Percentiles rank a stretch among this genome's conserved stretches.
These are phyloP conservation scores for Amaranthus palmeri DNA, from an alignment of 148 eudicot genomes.

Conservation along the genomic window DNA sequence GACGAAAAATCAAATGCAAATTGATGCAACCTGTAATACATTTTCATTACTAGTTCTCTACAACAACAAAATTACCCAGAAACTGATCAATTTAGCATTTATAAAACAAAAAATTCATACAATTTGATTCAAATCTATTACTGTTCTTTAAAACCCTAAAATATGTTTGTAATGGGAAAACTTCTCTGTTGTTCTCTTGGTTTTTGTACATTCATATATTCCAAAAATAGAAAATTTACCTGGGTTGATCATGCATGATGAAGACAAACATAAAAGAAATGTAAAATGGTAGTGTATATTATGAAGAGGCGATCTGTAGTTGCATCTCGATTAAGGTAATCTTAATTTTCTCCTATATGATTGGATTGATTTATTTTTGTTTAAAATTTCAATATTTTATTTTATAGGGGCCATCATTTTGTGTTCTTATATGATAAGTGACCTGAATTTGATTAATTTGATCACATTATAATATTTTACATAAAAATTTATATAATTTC, in stretches of 20 bases:
- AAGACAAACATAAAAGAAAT: neutral
- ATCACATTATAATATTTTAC: neutral
- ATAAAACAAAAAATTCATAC: neutral
- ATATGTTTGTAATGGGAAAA: no score
- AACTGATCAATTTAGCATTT: no score
- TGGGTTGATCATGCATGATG: constrained; percentile 18
- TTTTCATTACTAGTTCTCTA: no score
- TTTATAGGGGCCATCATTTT: constrained; percentile 9
- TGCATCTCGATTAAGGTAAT: constrained; percentile 18
- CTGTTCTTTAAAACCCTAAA: neutral
- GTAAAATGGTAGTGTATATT: neutral
- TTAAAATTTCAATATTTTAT: constrained; percentile 3
- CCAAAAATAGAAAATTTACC: neutral
- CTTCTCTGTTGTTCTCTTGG: neutral
- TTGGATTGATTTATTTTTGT: neutral
- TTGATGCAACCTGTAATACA: neutral
- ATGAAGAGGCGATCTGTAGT: constrained; percentile 9
- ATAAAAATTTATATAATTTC: neutral
- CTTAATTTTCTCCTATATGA: neutral
- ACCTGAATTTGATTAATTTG: constrained; percentile 9
- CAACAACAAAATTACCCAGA: no score
- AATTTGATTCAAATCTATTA: neutral
- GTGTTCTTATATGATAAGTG: constrained; percentile 11
- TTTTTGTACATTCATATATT: neutral
- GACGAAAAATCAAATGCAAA: neutral